Evolutionary conservation across 1,284 basidiomycete species (phyloP).

Genomic region (Meira miltonrushii): DNA sequence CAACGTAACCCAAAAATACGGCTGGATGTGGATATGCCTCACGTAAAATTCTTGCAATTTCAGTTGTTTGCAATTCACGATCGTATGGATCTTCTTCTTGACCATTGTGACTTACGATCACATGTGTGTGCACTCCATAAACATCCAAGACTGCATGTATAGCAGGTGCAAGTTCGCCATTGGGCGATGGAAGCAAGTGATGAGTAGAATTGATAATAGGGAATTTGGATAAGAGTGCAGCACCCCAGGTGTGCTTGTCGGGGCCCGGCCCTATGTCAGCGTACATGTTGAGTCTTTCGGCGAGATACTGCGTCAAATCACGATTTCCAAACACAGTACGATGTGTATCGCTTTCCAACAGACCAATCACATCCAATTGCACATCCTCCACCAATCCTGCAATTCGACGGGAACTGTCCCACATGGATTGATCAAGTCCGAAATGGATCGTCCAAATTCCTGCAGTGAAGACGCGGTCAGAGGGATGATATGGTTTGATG

Average conservation of each 20-base stretch:
- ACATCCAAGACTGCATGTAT: constrained; percentile 75
- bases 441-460: constrained; percentile 94
- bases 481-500: constrained; percentile 64
- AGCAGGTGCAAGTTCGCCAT: constrained; percentile 71
- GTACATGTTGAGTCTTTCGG: constrained; percentile 68
- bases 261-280: constrained; percentile 73
- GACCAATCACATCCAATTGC: constrained; percentile 52
- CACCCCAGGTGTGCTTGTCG: constrained; percentile 79
- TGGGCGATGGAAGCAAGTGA: constrained; percentile 79
- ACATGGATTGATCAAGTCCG: constrained; percentile 41
- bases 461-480: constrained; percentile 69
- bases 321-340: constrained; percentile 82
- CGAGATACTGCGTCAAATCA: constrained; percentile 57
- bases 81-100: constrained; percentile 85
- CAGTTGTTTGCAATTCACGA: constrained; percentile 77
- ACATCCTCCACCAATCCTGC: constrained; percentile 61
- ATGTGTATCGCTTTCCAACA: constrained; percentile 80
- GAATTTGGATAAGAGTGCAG: constrained; percentile 62
- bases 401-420: constrained; percentile 60
- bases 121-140: constrained; percentile 66
- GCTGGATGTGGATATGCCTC: constrained; percentile 69
- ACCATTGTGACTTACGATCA: constrained; percentile 66
- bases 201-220: constrained; percentile 85
- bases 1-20: constrained; percentile 68
- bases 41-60: constrained; percentile 74